phyloP scores from a whole-genome alignment of 225 moss, liverwort and hornwort genomes.

The Asterella californica region DNA sequence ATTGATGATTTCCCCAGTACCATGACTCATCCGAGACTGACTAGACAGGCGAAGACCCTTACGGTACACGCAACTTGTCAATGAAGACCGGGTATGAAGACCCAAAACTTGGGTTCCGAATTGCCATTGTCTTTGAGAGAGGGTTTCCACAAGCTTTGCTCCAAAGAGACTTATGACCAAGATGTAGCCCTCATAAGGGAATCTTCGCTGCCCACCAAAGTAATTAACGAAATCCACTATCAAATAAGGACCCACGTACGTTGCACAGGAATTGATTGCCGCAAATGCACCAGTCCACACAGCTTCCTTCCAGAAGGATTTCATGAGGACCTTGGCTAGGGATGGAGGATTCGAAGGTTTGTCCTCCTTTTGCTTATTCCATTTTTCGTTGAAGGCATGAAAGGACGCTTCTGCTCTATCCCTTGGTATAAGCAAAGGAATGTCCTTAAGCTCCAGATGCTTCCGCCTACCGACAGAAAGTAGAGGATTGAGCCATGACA shows the following conservation, averaged over 20 bases:
- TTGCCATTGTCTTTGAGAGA: slow-evolving; percentile 38
- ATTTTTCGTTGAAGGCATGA: slow-evolving; percentile 41
- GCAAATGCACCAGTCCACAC: slow-evolving; percentile 49
- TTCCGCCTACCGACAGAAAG: slow-evolving; percentile 52
- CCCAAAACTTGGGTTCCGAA: slow-evolving; percentile 33
- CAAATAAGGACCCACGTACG: slow-evolving; percentile 61
- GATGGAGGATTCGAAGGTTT: slow-evolving; percentile 44
- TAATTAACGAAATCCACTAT: slow-evolving; percentile 76
- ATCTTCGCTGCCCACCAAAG: slow-evolving; percentile 39
- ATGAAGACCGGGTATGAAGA: slow-evolving; percentile 38
- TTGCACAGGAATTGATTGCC: slow-evolving; percentile 34
- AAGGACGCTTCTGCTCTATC: slow-evolving; percentile 53
- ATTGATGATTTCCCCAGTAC: slow-evolving; percentile 72
- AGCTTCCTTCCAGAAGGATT: slow-evolving; percentile 40
- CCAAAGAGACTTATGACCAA: slow-evolving; percentile 41
- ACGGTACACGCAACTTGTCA: slow-evolving; percentile 48
- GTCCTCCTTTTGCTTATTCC: slow-evolving; percentile 50
- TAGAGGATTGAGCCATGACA: slow-evolving; percentile 58
- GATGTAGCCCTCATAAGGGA: slow-evolving; percentile 43
- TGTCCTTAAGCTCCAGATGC: slow-evolving; percentile 54
- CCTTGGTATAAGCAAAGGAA: slow-evolving; percentile 53
- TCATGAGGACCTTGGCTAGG: slow-evolving; percentile 42
- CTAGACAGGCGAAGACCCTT: slow-evolving; percentile 61
- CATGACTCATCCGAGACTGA: slow-evolving; percentile 46
- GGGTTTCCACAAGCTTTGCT: slow-evolving; percentile 38